These are phyloP conservation scores for Hymenoscyphus fructigenus DNA, from an alignment of 2,329 filamentous ascomycete genomes.

Conservation along the genomic window DNA sequence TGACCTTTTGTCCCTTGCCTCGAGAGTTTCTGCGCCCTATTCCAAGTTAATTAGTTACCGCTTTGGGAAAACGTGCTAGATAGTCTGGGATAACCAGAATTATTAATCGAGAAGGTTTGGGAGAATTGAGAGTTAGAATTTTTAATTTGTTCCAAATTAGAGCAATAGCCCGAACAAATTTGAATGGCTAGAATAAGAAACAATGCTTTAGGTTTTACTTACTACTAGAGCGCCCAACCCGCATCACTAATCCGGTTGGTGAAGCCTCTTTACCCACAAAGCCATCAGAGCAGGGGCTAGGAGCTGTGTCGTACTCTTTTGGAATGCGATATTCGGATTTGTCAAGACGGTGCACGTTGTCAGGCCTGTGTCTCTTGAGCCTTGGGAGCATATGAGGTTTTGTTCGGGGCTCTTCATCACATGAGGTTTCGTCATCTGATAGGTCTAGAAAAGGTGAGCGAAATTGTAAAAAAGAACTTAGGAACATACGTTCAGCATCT, in stretches of 20 bases:
- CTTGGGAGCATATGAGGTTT: not conserved
- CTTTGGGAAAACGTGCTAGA: too few relatives aligned
- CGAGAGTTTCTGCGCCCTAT: not conserved
- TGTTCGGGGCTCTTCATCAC: too few relatives aligned
- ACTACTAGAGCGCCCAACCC: conserved; percentile 6
- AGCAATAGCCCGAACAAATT: not conserved
- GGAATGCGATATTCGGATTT: conserved; percentile 19
- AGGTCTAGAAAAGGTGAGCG: not conserved
- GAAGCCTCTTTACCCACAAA: conserved; percentile 30
- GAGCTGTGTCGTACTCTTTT: not conserved
- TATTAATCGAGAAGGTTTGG: not conserved
- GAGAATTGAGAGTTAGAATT: conserved; percentile 5
- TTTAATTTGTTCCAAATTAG: not conserved
- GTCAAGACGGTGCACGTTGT: not conserved
- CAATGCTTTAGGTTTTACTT: not conserved
- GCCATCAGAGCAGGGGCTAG: conserved; percentile 26
- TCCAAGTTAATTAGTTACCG: too few relatives aligned
- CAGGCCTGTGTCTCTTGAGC: not conserved
- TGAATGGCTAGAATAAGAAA: too few relatives aligned
- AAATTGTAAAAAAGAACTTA: not conserved
- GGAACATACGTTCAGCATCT: not conserved
- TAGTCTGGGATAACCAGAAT: too few relatives aligned
- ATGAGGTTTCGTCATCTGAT: not conserved
- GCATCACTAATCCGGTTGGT: conserved; percentile 29
- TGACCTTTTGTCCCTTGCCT: not conserved